Base-by-base conservation (phyloP, 2,329 filamentous ascomycete genomes). In the Xylaria sp. region DNA sequence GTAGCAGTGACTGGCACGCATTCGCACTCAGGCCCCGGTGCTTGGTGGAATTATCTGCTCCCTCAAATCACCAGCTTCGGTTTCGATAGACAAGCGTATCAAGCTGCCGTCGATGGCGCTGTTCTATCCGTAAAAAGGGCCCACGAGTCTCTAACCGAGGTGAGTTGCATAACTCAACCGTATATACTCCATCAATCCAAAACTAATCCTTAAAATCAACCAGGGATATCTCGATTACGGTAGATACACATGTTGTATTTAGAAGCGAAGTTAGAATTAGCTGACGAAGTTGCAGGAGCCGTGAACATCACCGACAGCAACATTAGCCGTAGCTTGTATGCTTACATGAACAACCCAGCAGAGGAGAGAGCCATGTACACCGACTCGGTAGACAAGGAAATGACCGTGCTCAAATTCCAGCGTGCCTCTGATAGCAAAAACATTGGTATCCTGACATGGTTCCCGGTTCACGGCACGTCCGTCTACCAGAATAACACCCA, bases 1-100 rank as follows among this genome's bases (percentile, higher is more conserved):
- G 82, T 97, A 20, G 94, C 94, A n/a, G 87, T 98, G 20, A 96
- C 92, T 1, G 94, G 94, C 41, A 97, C 94, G 0, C 94, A 98
- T 78, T 95, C 92, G 1, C 94, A 98, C 81, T 91, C 93, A 20
- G 94, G 94, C 0, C 94, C 94, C 0, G 94, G 93, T 3, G 94
- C 92, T 18, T 98, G 94, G 94, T 85, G 96, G 77, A 97, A 97
- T 79, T 97, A 97, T 76, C 86, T 97, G 10, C 84, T 98, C 15
- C 94, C 94, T 10, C 94, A 97, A 77, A 91, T 97, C 74, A 95
- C 94, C 0, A 95, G 91, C 78, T 87, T 91, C 69, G 94, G 94
- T 0, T 97, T 97, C 75, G 88, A 94, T 79, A 90, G 90, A 78
- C 92, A 96, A 78, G 94, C 92, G 75, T 97, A 96, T 77, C 87